Evolutionary conservation across 352 stramenopile species (phyloP), one percentile per base, ranked within the genome.

Genomic region (Phytophthora cryptogea): DNA sequence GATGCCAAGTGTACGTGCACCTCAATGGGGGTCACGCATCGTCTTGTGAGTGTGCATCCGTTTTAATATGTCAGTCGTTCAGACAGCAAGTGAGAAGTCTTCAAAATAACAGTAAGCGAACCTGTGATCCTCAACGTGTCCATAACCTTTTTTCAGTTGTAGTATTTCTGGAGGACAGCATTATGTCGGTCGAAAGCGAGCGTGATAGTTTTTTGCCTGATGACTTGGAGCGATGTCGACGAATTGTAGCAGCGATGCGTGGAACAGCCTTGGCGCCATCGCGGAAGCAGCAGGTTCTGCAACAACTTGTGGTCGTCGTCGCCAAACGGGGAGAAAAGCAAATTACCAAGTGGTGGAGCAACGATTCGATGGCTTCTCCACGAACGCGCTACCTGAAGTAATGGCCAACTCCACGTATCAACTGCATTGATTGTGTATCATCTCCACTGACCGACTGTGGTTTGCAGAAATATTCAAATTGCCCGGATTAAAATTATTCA

Each of bases 211-310:
- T 44, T 36, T 36, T 75, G 26, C 13, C 46, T 8, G 49, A 78
- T n/a, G 74, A 85, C 66, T 60, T 87, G 43, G 72, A 78, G 47
- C 66, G 66, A 56, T 87, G 78, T 51, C 72, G 78, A 10, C 76
- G 76, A 5, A 47, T 87, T 44, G 80, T 88, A 10, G 59, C 62
- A 16, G 58, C 54, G 9, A 88, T 90, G 67, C 76, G 80, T 13
- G 60, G 67, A 0, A 43, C 86, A 8, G 70, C 88, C 8, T 46
- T 80, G 48, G 59, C 64, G 9, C 68, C 72, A 36, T 73, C 80
- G 9, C 14, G 81, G 13, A 73, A 79, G 13, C 63, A 79, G 26
- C 53, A 78, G 35, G 53, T 82, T 5, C 33, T 77, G 1, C 30
- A 53, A 4, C 69, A 85, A 14, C 44, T 83, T 8, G 63, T 73